phyloP scores from a whole-genome alignment of 2,329 filamentous ascomycete species.

The Verticillium nubilum region DNA sequence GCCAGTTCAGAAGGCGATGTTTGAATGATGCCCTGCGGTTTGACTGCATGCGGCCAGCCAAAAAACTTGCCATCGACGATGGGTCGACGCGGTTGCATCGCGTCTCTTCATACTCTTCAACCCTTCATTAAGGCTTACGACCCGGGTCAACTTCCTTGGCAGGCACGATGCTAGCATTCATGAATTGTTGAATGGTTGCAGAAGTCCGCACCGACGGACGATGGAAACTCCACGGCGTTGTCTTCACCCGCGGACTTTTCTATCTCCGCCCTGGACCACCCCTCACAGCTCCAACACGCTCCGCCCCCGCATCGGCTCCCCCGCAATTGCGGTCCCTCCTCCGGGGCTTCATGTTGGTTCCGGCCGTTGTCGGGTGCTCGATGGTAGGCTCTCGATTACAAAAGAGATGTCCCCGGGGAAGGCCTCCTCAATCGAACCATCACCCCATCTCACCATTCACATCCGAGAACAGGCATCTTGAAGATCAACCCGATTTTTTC shows the following conservation, averaged over 20 bases:
- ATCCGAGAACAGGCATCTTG: not conserved
- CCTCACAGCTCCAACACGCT: not conserved
- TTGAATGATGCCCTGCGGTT: no score
- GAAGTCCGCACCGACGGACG: not conserved
- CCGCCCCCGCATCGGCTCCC: not conserved
- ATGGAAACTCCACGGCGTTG: not conserved
- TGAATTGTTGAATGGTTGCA: not conserved
- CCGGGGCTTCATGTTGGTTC: not conserved
- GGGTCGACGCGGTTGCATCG: not conserved
- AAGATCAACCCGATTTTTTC: not conserved
- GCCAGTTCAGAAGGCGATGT: no score
- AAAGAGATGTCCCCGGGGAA: not conserved
- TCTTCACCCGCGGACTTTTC: not conserved
- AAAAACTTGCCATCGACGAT: not conserved
- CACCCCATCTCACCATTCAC: not conserved
- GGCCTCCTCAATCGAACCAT: not conserved
- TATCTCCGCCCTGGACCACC: not conserved
- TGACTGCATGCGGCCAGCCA: no score
- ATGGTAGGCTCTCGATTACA: not conserved
- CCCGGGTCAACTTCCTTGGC: not conserved
- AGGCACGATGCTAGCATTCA: not conserved
- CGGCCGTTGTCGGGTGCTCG: not conserved
- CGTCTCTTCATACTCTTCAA: not conserved
- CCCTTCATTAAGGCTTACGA: no score
- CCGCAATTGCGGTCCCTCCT: not conserved